These are phyloP conservation scores for Adansonia digitata DNA, from an alignment of 345 rosid genomes.

Conservation along the genomic window DNA sequence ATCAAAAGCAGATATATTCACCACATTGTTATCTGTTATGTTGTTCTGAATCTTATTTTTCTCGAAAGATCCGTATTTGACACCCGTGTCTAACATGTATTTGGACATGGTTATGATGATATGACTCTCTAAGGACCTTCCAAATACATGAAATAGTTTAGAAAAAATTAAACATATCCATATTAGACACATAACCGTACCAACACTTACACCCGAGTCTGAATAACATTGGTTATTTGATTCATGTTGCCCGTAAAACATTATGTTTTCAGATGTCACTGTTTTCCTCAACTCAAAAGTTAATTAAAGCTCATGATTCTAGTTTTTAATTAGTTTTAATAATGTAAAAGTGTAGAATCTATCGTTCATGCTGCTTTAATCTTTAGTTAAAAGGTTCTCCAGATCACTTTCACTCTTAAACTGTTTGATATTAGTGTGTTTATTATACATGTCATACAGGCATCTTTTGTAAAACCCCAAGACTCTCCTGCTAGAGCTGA, in stretches of 20 bases:
- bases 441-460: slow-evolving; percentile 36
- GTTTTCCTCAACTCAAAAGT: neutral
- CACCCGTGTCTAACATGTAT: too few species aligned
- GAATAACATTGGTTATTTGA: too few species aligned
- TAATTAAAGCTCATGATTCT: neutral
- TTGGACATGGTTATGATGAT: too few species aligned
- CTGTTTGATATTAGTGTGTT: neutral
- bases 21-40: neutral
- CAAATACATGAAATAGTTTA: too few species aligned
- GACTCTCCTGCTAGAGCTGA: slow-evolving; percentile 52
- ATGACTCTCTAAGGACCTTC: too few species aligned
- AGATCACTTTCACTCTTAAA: neutral
- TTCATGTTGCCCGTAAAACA: neutral
- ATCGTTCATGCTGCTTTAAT: neutral
- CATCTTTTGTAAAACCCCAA: slow-evolving; percentile 51
- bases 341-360: neutral
- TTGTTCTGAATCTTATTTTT: too few species aligned
- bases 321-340: neutral
- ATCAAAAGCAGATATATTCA: neutral
- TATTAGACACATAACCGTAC: too few species aligned
- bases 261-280: neutral
- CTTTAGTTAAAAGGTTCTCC: neutral
- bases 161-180: too few species aligned
- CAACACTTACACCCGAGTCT: too few species aligned
- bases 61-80: too few species aligned